Base-by-base conservation (phyloP, 1,284 basidiomycete species). In the Ganoderma boninense region DNA sequence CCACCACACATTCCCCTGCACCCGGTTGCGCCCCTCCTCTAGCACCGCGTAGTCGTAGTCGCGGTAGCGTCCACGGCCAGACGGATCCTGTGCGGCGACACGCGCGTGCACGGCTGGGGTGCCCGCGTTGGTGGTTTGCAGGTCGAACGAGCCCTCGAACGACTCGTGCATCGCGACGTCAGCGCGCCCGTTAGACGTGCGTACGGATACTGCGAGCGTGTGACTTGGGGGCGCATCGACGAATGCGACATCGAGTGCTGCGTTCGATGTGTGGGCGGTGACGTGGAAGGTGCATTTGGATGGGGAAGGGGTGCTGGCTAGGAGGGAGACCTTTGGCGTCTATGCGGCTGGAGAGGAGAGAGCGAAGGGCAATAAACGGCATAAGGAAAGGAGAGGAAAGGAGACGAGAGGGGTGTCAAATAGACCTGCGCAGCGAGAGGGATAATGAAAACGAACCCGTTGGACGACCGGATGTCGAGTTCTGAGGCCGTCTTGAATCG, bases 71-170 rank as follows among this genome's bases (percentile, higher is more conserved):
- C 43, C 43, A 2, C 16, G 43, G 4, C 43, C 43, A 0, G 43
- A 44, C 4, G 43, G 43, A 11, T 44, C 43, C 1, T 14, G 43
- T 18, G 18, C 43, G 16, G 3, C 14, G 43, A 18, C 43, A 16
- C 43, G 43, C 43, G 1, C 14, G 14, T 18, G 43, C 13, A 44
- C 43, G 13, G 43, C 43, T 6, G 43, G 43, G 16, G 43, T 6
- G 14, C 43, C 43, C 6, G 43, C 43, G 43, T 44, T 44, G 16
- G 43, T 44, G 16, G 43, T 18, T 11, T 18, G 6, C 43, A 82
- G 72, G n/a, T 73, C 72, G 76, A 86, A 86, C 1, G 67, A 69
- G 23, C 85, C 88, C 70, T 89, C 84, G 70, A 80, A 87, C 1
- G 85, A 80, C 40, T 75, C 66, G 64, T 84, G 80, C 5, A 87